These are phyloP conservation scores for Lachnellula subtilissima DNA, from an alignment of 2,329 filamentous ascomycete genomes.

Conservation along the genomic window DNA sequence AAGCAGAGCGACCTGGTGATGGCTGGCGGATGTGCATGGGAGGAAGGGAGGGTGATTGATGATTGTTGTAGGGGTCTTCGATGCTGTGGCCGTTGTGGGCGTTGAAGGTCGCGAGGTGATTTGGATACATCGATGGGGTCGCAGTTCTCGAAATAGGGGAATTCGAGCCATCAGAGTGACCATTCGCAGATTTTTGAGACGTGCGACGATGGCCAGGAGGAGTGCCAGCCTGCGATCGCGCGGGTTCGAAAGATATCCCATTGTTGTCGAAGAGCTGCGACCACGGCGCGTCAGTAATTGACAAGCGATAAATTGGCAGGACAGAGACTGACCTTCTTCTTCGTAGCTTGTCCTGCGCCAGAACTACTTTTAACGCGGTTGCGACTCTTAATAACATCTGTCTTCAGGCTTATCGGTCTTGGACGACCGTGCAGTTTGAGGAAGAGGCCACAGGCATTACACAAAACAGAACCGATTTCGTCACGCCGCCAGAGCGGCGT, in stretches of 20 bases:
- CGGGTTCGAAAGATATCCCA: conserved; percentile 46
- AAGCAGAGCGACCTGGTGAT: conserved; percentile 53
- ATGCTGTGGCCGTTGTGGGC: conserved; percentile 48
- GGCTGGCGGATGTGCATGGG: conserved; percentile 49
- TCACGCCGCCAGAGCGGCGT: conserved; percentile 97
- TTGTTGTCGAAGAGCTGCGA: conserved; percentile 44
- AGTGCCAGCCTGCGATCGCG: conserved; percentile 51
- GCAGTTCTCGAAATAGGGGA: conserved; percentile 76
- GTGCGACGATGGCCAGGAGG: conserved; percentile 56
- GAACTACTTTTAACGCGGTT: conserved; percentile 86
- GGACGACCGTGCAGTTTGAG: conserved; percentile 93
- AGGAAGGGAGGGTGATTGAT: conserved; percentile 48
- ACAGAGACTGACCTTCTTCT: conserved; percentile 66
- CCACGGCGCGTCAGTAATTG: conserved; percentile 21
- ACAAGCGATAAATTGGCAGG: not conserved
- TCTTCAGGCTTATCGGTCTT: conserved; percentile 93
- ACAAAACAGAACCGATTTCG: conserved; percentile 90
- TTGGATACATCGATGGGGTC: conserved; percentile 70
- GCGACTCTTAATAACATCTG: conserved; percentile 98
- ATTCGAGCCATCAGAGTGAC: conserved; percentile 67
- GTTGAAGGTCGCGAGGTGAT: conserved; percentile 75
- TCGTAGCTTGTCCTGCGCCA: conserved; percentile 67
- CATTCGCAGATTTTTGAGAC: conserved; percentile 68
- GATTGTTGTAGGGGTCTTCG: conserved; percentile 60
- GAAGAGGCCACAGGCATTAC: conserved; percentile 97